These are phyloP conservation scores for Phylloporus sp. DNA, from an alignment of 768 basidiomycete species.

Conservation along the genomic window DNA sequence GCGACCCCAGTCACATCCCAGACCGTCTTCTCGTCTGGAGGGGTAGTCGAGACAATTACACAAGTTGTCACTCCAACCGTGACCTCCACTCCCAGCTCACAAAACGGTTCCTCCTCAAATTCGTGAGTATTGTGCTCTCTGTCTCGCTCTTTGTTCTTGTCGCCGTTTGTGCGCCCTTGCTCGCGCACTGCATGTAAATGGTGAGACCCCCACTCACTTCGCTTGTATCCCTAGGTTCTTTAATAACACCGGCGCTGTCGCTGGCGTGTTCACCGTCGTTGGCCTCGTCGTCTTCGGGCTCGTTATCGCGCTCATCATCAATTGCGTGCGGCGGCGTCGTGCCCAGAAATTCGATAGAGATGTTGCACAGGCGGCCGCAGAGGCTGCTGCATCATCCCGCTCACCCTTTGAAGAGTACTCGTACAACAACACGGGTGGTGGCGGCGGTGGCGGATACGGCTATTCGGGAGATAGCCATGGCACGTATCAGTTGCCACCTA, in stretches of 20 bases:
- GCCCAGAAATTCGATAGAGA: conserved; percentile 67
- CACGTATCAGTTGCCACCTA: conserved; percentile 48
- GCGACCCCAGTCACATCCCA: neutral
- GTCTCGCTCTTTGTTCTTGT: neutral
- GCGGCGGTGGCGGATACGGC: conserved; percentile 25
- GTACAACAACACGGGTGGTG: conserved; percentile 23
- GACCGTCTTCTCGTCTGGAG: conserved; percentile 9
- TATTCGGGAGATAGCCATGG: conserved; percentile 56
- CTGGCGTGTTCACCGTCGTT: conserved; percentile 67
- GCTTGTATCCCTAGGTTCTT: conserved; percentile 51
- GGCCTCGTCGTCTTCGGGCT: conserved; percentile 57
- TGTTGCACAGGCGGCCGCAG: conserved; percentile 65
- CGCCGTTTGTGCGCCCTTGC: neutral
- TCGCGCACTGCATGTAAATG: neutral
- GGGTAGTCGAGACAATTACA: conserved; percentile 3
- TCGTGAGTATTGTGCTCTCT: conserved; percentile 21
- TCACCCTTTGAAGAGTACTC: conserved; percentile 51
- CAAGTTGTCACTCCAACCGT: neutral
- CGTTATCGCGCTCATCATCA: conserved; percentile 46
- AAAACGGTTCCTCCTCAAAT: conserved; percentile 8
- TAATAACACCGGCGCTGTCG: conserved; percentile 66
- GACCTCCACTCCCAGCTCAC: neutral
- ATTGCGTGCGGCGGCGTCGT: conserved; percentile 58
- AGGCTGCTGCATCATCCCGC: conserved; percentile 51
- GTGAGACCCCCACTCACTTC: conserved; percentile 5